Percentiles rank a stretch among this genome's conserved stretches.
These are phyloP conservation scores for Fusarium sp. DNA, from an alignment of 2,329 filamentous ascomycete genomes.

Conservation along the genomic window DNA sequence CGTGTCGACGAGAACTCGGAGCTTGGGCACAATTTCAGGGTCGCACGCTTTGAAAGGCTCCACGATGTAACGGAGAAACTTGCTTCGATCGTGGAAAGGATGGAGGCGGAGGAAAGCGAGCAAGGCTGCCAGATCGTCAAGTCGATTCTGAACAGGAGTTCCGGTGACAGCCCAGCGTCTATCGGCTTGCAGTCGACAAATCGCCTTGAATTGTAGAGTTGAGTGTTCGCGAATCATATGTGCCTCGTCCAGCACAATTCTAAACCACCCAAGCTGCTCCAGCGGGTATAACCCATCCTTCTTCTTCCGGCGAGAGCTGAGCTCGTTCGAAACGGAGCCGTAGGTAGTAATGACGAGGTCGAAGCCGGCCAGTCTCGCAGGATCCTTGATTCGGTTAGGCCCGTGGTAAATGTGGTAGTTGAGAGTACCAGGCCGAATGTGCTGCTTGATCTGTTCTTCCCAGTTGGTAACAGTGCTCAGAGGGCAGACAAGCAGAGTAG, in stretches of 20 bases:
- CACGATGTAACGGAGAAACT: slow-evolving; percentile 84
- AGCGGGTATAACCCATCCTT: slow-evolving; percentile 74
- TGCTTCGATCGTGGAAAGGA: slow-evolving; percentile 83
- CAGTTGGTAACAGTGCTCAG: slow-evolving; percentile 94
- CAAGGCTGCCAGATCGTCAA: slow-evolving; percentile 89
- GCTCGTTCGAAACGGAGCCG: slow-evolving; percentile 85
- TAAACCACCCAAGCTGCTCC: slow-evolving; percentile 88
- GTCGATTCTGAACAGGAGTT: slow-evolving; percentile 92
- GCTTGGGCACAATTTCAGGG: slow-evolving; percentile 83
- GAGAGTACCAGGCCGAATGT: slow-evolving; percentile 74
- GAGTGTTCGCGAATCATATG: slow-evolving; percentile 91
- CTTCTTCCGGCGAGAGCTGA: slow-evolving; percentile 70
- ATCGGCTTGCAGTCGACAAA: slow-evolving; percentile 81
- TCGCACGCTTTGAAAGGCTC: slow-evolving; percentile 89
- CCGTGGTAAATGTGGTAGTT: slow-evolving; percentile 91
- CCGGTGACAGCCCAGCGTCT: slow-evolving; percentile 97
- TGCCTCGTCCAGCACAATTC: slow-evolving; percentile 93
- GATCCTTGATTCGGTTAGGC: slow-evolving; percentile 76
- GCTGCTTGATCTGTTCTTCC: slow-evolving; percentile 90
- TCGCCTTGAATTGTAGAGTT: slow-evolving; percentile 85
- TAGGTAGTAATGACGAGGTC: slow-evolving; percentile 96
- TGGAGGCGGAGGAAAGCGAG: slow-evolving; percentile 86
- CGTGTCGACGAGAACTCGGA: slow-evolving; percentile 92
- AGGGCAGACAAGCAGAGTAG: slow-evolving; percentile 89
- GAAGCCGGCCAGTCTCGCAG: slow-evolving; percentile 75